Base-by-base conservation (phyloP, 108 stramenopile species). In the Chaetoceros tenuissimus region DNA sequence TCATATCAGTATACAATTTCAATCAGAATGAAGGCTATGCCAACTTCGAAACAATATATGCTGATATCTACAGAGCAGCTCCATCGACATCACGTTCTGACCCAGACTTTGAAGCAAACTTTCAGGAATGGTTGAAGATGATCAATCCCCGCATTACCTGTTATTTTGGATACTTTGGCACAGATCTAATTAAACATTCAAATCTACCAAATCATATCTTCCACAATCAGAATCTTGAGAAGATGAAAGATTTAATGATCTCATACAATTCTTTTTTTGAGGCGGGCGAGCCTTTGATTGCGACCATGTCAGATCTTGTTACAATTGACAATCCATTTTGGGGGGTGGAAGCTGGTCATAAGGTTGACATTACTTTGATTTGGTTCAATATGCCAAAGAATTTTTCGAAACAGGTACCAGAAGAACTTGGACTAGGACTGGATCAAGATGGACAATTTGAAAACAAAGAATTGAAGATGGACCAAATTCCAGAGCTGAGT, bases 201-300 rank as follows among this genome's bases (percentile, higher is more conserved):
- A 47, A 47, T 3, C 19, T 47, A 1, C 1, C 22, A 22, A 53
- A 53, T 53, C 52, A 53, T 3, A 31, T 53, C 3, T 53, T 53
- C 24, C 3, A 31, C 2, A 24, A 53, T 5, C 52, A 20, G 1
- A 1, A 53, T 2, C 24, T 53, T 20, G 5, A 53, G 21, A 2
- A 2, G 21, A 20, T 53, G 19, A 53, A 53, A 3, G 52, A 53
- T 2, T 24, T 53, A 2, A 53, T 53, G 52, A 5, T 31, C 1
- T 24, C 21, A 3, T 53, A 3, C 23, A 53, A 53, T 24, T 53
- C 52, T 3, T 24, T 53, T 31, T 53, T 29, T 31, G 3, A 53
- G 52, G 52, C 52, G 3, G 52, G 52, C 1, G 52, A 53, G 3
- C 52, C 52, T 3, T 24, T 53, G 2, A 53, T 53, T 53, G 52